These are phyloP conservation scores for Nemania sp. DNA, from an alignment of 2,329 filamentous ascomycete species.

Conservation along the genomic window DNA sequence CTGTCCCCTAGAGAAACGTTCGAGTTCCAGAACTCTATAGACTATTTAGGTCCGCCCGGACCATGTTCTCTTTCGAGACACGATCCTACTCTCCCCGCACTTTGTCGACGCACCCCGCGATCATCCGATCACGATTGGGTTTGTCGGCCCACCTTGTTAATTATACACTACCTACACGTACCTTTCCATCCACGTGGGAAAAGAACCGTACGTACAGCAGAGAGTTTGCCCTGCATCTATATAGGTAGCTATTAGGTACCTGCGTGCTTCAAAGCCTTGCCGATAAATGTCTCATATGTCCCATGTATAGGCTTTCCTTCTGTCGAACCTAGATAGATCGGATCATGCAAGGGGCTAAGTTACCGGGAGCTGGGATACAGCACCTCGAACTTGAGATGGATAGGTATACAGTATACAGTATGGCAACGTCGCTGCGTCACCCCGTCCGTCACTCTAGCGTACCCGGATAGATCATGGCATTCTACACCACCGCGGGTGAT, in stretches of 20 bases:
- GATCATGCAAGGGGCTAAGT: neutral
- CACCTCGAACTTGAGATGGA: neutral
- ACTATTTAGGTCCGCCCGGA: neutral
- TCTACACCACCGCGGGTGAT: neutral
- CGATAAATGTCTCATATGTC: neutral
- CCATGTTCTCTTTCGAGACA: neutral
- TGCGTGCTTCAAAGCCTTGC: neutral
- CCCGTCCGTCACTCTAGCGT: too few species aligned
- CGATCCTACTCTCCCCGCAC: slow-evolving; percentile 26
- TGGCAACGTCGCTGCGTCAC: too few species aligned
- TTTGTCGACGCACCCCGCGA: slow-evolving; percentile 29
- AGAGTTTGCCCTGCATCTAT: too few species aligned
- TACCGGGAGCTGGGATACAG: neutral
- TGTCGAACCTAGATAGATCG: neutral
- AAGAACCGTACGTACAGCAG: neutral
- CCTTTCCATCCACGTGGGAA: neutral
- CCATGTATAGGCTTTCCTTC: neutral
- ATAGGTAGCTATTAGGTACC: neutral
- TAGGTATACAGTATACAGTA: too few species aligned
- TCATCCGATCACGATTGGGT: slow-evolving; percentile 18
- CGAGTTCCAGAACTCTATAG: slow-evolving; percentile 10
- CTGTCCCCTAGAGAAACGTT: too few species aligned
- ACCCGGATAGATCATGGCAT: neutral
- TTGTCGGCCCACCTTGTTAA: slow-evolving; percentile 10
- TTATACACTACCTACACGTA: neutral